phyloP scores from a whole-genome alignment of 495 filamentous ascomycete genomes.

The Xylaria flabelliformis region DNA sequence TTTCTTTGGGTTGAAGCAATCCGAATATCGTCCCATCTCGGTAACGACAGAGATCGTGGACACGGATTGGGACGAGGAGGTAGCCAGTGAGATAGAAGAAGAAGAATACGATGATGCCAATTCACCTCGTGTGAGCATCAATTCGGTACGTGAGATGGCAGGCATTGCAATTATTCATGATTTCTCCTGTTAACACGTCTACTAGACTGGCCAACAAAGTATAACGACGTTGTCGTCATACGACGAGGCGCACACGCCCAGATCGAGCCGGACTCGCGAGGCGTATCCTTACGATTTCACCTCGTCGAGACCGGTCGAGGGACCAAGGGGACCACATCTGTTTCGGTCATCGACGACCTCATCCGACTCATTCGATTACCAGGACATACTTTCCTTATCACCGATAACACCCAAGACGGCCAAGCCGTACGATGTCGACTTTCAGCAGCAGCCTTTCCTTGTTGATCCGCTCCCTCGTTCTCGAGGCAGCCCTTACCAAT shows the following conservation, averaged over 20 bases:
- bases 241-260: conserved; percentile 75
- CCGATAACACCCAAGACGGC: conserved; percentile 60
- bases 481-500: conserved; percentile 51
- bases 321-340: conserved; percentile 86
- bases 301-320: conserved; percentile 68
- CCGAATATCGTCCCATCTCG: conserved; percentile 61
- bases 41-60: conserved; percentile 75
- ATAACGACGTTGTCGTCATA: conserved; percentile 77
- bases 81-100: conserved; percentile 61
- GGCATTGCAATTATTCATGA: conserved; percentile 7
- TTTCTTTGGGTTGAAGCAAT: conserved; percentile 55
- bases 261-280: conserved; percentile 53
- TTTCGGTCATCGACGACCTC: conserved; percentile 69
- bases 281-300: conserved; percentile 43
- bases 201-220: conserved; percentile 65
- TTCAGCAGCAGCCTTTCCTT: conserved; percentile 39
- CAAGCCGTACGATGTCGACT: conserved; percentile 39
- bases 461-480: conserved; percentile 46
- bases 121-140: conserved; percentile 68
- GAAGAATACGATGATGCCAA: conserved; percentile 66
- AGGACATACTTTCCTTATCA: conserved; percentile 69
- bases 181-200: conserved; percentile 36
- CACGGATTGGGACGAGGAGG: conserved; percentile 74
- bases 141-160: conserved; percentile 61
- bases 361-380: conserved; percentile 58